Evolutionary conservation across 495 filamentous ascomycete genomes (phyloP).

Genomic region (Aspergillus steynii): DNA sequence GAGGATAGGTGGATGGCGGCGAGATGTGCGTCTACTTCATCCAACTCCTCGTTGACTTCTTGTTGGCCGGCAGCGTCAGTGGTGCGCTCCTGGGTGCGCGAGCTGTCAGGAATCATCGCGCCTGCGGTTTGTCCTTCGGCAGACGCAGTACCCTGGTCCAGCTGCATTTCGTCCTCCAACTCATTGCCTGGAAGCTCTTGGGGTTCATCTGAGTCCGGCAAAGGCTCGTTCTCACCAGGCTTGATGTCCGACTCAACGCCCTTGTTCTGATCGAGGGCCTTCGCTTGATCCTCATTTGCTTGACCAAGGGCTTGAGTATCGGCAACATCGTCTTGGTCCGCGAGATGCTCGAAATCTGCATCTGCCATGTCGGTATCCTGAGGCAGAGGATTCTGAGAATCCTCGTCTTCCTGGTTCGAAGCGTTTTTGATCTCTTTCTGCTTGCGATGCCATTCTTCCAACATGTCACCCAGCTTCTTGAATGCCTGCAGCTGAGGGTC

Average conservation of each 20-base stretch:
- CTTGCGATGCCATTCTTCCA: conserved; percentile 90
- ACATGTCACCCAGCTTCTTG: conserved; percentile 87
- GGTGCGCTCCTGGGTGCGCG: conserved; percentile 33
- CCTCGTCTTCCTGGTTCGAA: conserved; percentile 59
- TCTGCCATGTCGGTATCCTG: conserved; percentile 66
- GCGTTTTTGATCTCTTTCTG: conserved; percentile 76
- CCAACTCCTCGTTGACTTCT: conserved; percentile 59
- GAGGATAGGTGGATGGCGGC: conserved; percentile 68
- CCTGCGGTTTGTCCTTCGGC: conserved; percentile 44
- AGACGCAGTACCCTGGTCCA: conserved; percentile 38
- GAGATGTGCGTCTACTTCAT: conserved; percentile 72
- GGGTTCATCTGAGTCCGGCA: conserved; percentile 60
- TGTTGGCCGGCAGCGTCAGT: conserved; percentile 37
- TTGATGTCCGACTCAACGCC: conserved; percentile 72
- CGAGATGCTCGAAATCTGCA: conserved; percentile 86
- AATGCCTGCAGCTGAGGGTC: conserved; percentile 64
- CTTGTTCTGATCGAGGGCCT: conserved; percentile 79
- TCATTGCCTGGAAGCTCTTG: conserved; percentile 52
- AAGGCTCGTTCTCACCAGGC: conserved; percentile 50
- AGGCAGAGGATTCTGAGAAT: conserved; percentile 41
- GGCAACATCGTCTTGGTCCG: conserved; percentile 71
- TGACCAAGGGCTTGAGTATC: conserved; percentile 91
- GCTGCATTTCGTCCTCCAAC: conserved; percentile 48
- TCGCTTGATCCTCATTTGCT: conserved; percentile 81
- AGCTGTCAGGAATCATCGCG: conserved; percentile 42